Base-by-base conservation (phyloP, 257 asterid species). In the Solanum pennellii region DNA sequence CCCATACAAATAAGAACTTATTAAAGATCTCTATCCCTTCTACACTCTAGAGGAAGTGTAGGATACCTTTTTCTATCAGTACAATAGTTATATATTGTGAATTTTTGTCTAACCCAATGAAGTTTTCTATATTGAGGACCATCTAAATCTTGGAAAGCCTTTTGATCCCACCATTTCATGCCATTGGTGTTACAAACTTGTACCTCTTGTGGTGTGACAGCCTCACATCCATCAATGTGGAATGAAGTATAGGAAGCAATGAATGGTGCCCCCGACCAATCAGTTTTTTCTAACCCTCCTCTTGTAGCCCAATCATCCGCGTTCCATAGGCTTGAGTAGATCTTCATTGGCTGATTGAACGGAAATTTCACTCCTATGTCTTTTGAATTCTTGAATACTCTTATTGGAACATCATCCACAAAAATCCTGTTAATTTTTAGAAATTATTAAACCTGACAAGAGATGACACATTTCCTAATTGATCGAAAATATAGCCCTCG, bases 241-340 rank as follows among this genome's bases (percentile, higher is more conserved):
- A 91, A 91, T 7, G 91, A 86, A 0, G 89, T 89, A 79, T 91
- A 91, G 12, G 93, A 86, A 25, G 93, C 91, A 1, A 59, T 42
- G 79, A 91, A 89, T 11, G 93, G 93, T 3, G 91, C 93, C 25
- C 77, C 59, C 15, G 91, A 82, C 93, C 93, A 91, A 82, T 91
- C 88, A 3, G 90, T 91, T 47, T 91, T 91, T 65, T 91, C 91
- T 23, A 88, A n/a, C 20, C 93, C 93, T 12, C 93, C 93, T 45
- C 93, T 88, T 12, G 93, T 91, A 10, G 93, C 93, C 91, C 93
- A 91, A 35, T 91, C 93, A 13, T 91, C 93, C 6, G 90, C 93
- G 21, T 88, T 86, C 93, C 93, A 91, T 2, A 89, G 89, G 88
- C 93, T 91, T 1, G 91, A 89, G 44, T 89, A 91, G 1, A 91